Base-by-base conservation (phyloP, 75 land plant genomes). In the Gnetum montanum region DNA sequence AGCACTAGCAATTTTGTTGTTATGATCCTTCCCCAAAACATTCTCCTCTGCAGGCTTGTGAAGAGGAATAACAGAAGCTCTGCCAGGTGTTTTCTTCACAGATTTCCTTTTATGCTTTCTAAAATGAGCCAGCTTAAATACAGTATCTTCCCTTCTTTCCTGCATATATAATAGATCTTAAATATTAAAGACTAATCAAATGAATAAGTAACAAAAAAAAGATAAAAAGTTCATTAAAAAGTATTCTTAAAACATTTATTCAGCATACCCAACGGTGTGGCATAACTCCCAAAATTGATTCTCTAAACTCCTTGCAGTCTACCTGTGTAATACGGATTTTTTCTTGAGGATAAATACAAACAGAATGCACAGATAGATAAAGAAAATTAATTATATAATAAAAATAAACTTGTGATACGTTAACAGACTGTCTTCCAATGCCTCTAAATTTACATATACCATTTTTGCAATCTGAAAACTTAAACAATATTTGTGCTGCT, bases 121-220 rank as follows among this genome's bases (percentile, higher is more conserved):
- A 43, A 94, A 94, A 54, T 85, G 90, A 45, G 86, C 69, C 38
- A 94, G 64, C 65, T 82, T 50, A 34, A 94, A 68, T 38, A 31
- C 41, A 49, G 96, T 90, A 59, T 94, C 98, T 59, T 94, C 98
- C 49, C 98, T 70, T 64, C 82, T 80, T 52, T 90, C 87, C 98
- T 94, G 79, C 27, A 34, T 11, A 58, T 61, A 30, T 31, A 15
- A 41, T 6, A 2, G 4, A 13, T 53, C 22, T 33, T 18, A 31
- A 13, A 20, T 53, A 53, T 34, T 34, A 19, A 25, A 53, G 36
- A 6, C 54, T 11, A 19, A 43, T 25, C 41, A n/a, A 25, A n/a
- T n/a, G n/a, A n/a, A n/a, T n/a, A n/a, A n/a, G n/a, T n/a, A n/a
- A n/a, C n/a, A n/a, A n/a, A n/a, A n/a, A n/a, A n/a, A n/a, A n/a